These are phyloP conservation scores for Venturia asperata DNA, from an alignment of 2,329 filamentous ascomycete genomes.

Conservation along the genomic window DNA sequence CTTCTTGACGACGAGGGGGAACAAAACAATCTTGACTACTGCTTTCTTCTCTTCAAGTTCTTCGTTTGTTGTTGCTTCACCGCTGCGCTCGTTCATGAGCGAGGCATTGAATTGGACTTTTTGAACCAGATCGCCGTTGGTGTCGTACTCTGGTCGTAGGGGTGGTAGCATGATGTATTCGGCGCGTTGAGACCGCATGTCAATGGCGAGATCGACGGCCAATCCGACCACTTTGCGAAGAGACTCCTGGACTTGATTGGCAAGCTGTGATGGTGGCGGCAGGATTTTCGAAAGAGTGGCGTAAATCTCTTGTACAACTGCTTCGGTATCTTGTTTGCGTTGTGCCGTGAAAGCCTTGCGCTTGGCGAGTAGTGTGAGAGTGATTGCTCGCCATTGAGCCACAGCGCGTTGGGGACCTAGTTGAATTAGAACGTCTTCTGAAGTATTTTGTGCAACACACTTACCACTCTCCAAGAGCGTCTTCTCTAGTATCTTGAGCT, in stretches of 20 bases:
- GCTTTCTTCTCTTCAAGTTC: constrained; percentile 70
- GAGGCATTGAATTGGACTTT: constrained; percentile 88
- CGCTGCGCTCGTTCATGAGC: constrained; percentile 88
- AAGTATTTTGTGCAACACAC: constrained; percentile 20
- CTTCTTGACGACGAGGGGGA: constrained; percentile 94
- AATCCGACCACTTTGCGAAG: constrained; percentile 80
- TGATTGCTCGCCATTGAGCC: constrained; percentile 93
- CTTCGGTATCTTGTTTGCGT: constrained; percentile 83
- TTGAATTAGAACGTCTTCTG: constrained; percentile 20
- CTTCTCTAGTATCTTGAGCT: constrained; percentile 93
- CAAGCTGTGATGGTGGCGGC: constrained; percentile 74
- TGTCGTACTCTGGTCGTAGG: constrained; percentile 88
- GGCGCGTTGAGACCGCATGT: constrained; percentile 94
- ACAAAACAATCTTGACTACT: constrained; percentile 84
- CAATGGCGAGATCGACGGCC: constrained; percentile 83
- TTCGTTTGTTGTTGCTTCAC: constrained; percentile 63
- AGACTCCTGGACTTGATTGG: constrained; percentile 73
- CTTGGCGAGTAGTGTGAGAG: constrained; percentile 77
- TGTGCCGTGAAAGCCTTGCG: constrained; percentile 74
- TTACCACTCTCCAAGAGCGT: constrained; percentile 71
- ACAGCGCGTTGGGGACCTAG: constrained; percentile 71
- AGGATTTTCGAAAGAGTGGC: constrained; percentile 76
- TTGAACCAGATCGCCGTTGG: constrained; percentile 78
- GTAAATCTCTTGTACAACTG: constrained; percentile 88
- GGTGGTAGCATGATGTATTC: constrained; percentile 99